phyloP scores from a whole-genome alignment of 2,329 filamentous ascomycete species.

The Aspergillus awamori region DNA sequence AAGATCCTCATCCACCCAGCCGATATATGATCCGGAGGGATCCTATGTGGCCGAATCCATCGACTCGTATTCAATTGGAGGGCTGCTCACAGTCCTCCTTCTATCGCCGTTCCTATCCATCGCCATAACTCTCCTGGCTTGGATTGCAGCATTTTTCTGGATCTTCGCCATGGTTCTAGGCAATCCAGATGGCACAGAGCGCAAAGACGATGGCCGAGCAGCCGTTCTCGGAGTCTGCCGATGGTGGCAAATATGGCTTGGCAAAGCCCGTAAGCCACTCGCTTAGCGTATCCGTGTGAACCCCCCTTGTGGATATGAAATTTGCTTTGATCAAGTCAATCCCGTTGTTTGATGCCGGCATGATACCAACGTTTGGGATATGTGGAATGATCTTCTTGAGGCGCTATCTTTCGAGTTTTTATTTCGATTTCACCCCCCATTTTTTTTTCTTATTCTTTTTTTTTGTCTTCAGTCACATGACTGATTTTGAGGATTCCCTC shows the following conservation, averaged over 20 bases:
- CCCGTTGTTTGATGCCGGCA: conserved; percentile 24
- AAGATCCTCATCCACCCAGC: conserved; percentile 33
- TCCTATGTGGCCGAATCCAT: conserved; percentile 30
- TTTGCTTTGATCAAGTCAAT: conserved; percentile 12
- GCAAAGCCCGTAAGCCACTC: conserved; percentile 32
- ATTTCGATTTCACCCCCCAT: too few relatives aligned
- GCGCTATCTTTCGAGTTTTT: not conserved
- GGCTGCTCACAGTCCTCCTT: conserved; percentile 56
- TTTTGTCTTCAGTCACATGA: not conserved
- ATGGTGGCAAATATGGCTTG: conserved; percentile 64
- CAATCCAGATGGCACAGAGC: conserved; percentile 62
- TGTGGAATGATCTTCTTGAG: conserved; percentile 24
- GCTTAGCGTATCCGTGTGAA: conserved; percentile 10
- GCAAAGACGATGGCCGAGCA: conserved; percentile 63
- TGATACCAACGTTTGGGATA: conserved; percentile 33
- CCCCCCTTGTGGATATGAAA: not conserved
- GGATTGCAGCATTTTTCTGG: conserved; percentile 65
- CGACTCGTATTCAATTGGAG: conserved; percentile 39
- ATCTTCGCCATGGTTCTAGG: conserved; percentile 63
- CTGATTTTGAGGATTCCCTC: not conserved
- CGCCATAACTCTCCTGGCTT: conserved; percentile 59
- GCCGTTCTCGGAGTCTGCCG: conserved; percentile 60
- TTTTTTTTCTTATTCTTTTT: conserved; percentile 12
- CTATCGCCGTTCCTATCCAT: conserved; percentile 60
- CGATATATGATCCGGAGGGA: conserved; percentile 44